Evolutionary conservation across 1,284 basidiomycete genomes (phyloP).

Genomic region (Moesziomyces globuligerus): DNA sequence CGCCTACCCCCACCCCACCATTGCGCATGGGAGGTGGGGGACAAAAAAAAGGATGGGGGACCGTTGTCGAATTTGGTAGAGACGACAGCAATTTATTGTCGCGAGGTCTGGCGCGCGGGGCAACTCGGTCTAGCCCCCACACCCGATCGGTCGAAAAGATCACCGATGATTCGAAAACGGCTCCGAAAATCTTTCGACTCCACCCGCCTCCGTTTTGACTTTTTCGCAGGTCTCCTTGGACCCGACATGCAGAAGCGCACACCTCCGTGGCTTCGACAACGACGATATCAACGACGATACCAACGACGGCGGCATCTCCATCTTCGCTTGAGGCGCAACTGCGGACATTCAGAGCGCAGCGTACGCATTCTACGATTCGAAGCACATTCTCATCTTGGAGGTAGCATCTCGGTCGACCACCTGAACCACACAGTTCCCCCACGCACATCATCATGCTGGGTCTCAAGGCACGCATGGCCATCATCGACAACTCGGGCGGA

Average conservation of each 20-base stretch:
- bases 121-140: no score
- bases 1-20: no score
- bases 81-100: no score
- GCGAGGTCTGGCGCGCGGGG: no score
- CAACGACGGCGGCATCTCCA: neutral
- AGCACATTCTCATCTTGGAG: no score
- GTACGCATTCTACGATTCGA: no score
- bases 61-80: no score
- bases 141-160: neutral
- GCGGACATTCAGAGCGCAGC: no score
- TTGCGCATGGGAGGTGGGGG: no score
- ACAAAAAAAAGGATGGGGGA: no score
- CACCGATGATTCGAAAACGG: neutral
- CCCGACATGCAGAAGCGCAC: neutral
- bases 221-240: slow-evolving; percentile 1
- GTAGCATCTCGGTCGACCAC: no score
- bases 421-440: neutral
- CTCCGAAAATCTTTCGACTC: neutral
- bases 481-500: slow-evolving; percentile 99
- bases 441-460: slow-evolving; percentile 57
- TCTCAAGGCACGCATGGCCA: slow-evolving; percentile 70
- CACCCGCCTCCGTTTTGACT: slow-evolving; percentile 5
- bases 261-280: neutral
- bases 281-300: neutral
- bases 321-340: no score